phyloP scores from a whole-genome alignment of 2,329 filamentous ascomycete species.

The Fusarium nematophilum region DNA sequence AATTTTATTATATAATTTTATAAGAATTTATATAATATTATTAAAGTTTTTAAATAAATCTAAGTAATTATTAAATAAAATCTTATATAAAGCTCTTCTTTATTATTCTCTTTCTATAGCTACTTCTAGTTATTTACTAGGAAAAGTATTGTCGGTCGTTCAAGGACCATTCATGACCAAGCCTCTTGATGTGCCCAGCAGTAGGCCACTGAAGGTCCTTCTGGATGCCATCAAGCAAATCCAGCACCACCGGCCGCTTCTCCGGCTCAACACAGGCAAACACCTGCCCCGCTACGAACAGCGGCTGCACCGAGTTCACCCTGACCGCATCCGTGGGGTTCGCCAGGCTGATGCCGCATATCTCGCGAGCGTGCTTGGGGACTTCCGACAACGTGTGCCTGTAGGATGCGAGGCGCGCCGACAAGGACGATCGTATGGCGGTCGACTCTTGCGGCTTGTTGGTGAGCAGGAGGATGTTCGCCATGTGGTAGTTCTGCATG shows the following conservation, averaged over 20 bases:
- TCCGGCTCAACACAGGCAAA: slow-evolving; percentile 61
- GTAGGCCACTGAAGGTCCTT: slow-evolving; percentile 73
- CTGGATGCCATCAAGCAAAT: slow-evolving; percentile 68
- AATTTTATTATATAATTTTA: neutral
- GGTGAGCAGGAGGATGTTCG: slow-evolving; percentile 68
- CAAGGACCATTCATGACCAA: slow-evolving; percentile 33
- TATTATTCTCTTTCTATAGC: too few relatives aligned
- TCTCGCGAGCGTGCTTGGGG: slow-evolving; percentile 30
- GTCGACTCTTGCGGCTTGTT: slow-evolving; percentile 53
- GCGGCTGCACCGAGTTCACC: slow-evolving; percentile 34
- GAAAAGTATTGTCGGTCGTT: neutral
- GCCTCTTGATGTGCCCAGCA: slow-evolving; percentile 29
- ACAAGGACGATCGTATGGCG: slow-evolving; percentile 38
- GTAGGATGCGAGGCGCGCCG: slow-evolving; percentile 34
- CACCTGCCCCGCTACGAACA: slow-evolving; percentile 40
- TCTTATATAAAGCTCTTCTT: too few relatives aligned
- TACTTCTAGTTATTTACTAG: too few relatives aligned
- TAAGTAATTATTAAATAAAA: too few relatives aligned
- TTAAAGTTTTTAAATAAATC: too few relatives aligned
- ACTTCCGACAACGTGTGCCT: slow-evolving; percentile 29
- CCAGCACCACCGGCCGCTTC: slow-evolving; percentile 66
- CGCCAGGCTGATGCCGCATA: slow-evolving; percentile 36
- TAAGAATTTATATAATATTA: too few relatives aligned
- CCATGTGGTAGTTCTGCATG: slow-evolving; percentile 75
- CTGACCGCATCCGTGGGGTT: slow-evolving; percentile 32